Evolutionary conservation across 2,329 filamentous ascomycete species (phyloP).

Genomic region (Chaetothyriales sp.): DNA sequence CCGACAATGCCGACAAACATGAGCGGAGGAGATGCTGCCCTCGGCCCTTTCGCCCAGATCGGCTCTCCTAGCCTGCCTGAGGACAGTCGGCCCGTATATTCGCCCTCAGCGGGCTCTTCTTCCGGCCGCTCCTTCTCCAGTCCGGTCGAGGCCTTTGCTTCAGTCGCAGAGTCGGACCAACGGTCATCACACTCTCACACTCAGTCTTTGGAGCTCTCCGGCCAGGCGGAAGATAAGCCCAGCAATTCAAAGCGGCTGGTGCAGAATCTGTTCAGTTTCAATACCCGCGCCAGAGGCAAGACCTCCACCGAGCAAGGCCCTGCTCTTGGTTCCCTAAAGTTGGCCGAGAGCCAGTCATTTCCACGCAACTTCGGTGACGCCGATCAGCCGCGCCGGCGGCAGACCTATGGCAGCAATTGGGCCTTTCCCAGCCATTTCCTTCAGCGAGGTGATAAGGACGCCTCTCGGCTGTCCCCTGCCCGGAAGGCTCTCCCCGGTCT

Average conservation of each 20-base stretch:
- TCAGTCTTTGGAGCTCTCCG: slow-evolving; percentile 9
- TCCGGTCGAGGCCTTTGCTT: slow-evolving; percentile 28
- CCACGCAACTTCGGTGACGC: slow-evolving; percentile 40
- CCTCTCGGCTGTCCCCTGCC: slow-evolving; percentile 20
- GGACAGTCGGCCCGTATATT: slow-evolving; percentile 24
- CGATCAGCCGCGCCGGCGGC: slow-evolving; percentile 37
- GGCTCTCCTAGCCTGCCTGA: slow-evolving; percentile 8
- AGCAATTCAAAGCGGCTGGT: slow-evolving; percentile 12
- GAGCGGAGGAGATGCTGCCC: slow-evolving; percentile 1
- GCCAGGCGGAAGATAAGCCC: slow-evolving; percentile 5
- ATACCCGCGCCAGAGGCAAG: slow-evolving; percentile 43
- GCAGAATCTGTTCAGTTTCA: slow-evolving; percentile 40
- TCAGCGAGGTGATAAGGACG: slow-evolving; percentile 23
- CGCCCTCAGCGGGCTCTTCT: slow-evolving; percentile 31
- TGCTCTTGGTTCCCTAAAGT: slow-evolving; percentile 41
- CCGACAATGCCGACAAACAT: slow-evolving; percentile 2
- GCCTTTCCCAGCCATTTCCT: slow-evolving; percentile 33
- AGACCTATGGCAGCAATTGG: slow-evolving; percentile 44
- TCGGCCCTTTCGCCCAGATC: slow-evolving; percentile 11
- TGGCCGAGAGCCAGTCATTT: slow-evolving; percentile 48
- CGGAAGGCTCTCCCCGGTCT: slow-evolving; percentile 28
- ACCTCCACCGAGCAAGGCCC: slow-evolving; percentile 44
- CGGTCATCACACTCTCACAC: slow-evolving; percentile 22
- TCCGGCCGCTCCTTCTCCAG: slow-evolving; percentile 33
- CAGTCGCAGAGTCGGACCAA: slow-evolving; percentile 24